Base-by-base conservation (phyloP, 2,329 filamentous ascomycete species). In the Emericellopsis cladophorae region DNA sequence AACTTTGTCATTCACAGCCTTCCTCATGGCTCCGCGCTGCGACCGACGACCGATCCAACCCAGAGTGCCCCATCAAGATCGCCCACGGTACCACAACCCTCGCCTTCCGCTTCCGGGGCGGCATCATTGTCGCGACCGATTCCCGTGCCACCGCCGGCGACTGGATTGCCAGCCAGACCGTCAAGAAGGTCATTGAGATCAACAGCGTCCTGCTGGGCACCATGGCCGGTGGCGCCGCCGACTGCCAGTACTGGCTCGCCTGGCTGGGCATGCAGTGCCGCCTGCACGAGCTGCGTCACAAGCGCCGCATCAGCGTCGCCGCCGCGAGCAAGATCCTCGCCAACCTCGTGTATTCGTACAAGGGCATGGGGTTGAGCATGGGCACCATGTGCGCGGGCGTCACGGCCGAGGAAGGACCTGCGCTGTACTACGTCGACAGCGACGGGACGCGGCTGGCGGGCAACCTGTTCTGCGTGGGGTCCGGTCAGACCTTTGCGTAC, bases 171-270 rank as follows among this genome's bases (percentile, higher is more conserved):
- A 94, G 86, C 67, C 92, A 98, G 74, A 98, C 92, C 41, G 92
- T 98, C 59, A 98, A 98, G 80, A 98, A 98, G 76, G 92, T 98
- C 52, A 96, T 98, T 59, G 88, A 95, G 74, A 95, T 95, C 73
- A 95, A 95, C 72, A 86, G 74, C 65, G 84, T 82, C 64, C 74
- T 98, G 65, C 68, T 98, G 56, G 92, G 92, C 49, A 98, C 92
- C 52, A 95, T 98, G 90, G 92, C 92, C 48, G 92, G 92, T 64
- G 92, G 92, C 67, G 92, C 92, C 58, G 92, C 92, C 64, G 92
- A 98, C 68, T 98, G 92, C 67, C 92, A 96, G 79, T 96, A 95
- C 76, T 98, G 92, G 92, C 84, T 98, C 49, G 89, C 88, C 57
- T 98, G 94, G 73, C 77, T 98, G 50, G 92, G 90, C 56, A 95